phyloP scores from a whole-genome alignment of 441 rosid genomes.

The Populus hybrid region DNA sequence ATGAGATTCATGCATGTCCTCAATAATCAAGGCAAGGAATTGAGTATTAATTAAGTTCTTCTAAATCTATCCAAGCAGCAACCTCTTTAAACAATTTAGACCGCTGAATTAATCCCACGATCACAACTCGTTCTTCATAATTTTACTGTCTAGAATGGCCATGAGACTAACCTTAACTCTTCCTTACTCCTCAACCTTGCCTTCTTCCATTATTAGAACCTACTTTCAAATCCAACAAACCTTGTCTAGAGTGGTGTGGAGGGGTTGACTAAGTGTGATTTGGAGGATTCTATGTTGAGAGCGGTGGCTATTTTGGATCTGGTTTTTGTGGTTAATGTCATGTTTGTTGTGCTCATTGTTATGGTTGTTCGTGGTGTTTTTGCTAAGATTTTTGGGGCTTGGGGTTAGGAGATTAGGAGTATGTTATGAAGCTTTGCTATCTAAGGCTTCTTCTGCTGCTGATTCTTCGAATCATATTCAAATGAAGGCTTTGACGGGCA shows the following conservation, averaged over 20 bases:
- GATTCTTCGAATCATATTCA: slow-evolving; percentile 59
- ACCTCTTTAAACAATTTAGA: too few relatives aligned
- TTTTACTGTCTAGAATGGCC: too few relatives aligned
- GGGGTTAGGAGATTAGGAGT: slow-evolving; percentile 62
- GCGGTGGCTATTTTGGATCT: slow-evolving; percentile 90
- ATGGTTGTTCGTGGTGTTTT: slow-evolving; percentile 53
- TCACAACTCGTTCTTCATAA: too few relatives aligned
- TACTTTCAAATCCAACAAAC: too few relatives aligned
- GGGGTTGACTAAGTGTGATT: slow-evolving; percentile 83
- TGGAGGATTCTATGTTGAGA: slow-evolving; percentile 69
- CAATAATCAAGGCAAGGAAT: too few relatives aligned
- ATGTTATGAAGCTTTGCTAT: slow-evolving; percentile 87
- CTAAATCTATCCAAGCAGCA: too few relatives aligned
- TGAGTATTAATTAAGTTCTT: too few relatives aligned
- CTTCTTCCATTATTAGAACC: too few relatives aligned
- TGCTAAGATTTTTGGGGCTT: slow-evolving; percentile 45
- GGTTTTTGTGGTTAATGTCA: slow-evolving; percentile 66
- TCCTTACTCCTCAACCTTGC: too few relatives aligned
- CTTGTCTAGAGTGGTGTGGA: slow-evolving; percentile 66
- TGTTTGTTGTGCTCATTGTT: slow-evolving; percentile 52
- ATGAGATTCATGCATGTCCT: too few relatives aligned
- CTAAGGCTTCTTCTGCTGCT: slow-evolving; percentile 21
- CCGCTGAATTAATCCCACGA: too few relatives aligned
- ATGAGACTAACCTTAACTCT: too few relatives aligned
- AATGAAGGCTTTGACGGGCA: slow-evolving; percentile 91